Percentiles rank a stretch among this genome's conserved stretches.
Conservation (phyloP, 2,329 filamentous ascomycete genomes). For the Diaporthe batatas region DNA sequence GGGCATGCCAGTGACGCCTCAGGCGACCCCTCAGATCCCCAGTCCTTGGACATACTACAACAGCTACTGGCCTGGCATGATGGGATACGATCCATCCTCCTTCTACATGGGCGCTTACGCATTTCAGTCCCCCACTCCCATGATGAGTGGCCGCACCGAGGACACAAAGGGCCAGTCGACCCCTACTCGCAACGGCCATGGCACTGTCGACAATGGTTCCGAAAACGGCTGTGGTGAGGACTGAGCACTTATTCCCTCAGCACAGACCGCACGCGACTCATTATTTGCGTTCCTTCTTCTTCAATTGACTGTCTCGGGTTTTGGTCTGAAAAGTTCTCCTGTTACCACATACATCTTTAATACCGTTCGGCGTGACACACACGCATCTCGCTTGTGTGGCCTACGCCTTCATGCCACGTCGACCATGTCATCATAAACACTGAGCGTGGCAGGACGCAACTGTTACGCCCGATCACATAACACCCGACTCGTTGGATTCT, state of each 20-base stretch:
- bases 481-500: slow-evolving; percentile 13
- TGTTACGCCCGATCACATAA: slow-evolving; percentile 5
- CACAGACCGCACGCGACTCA: background rate
- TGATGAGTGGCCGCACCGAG: slow-evolving; percentile 22
- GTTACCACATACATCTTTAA: slow-evolving; percentile 34
- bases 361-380: slow-evolving; percentile 15
- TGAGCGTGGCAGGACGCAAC: background rate
- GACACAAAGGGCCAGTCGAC: slow-evolving; percentile 10
- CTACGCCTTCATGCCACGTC: background rate
- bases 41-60: slow-evolving; percentile 41
- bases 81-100: slow-evolving; percentile 32
- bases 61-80: slow-evolving; percentile 37
- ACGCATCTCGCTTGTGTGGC: background rate
- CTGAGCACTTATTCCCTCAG: background rate
- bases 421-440: background rate
- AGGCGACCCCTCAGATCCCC: slow-evolving; percentile 33
- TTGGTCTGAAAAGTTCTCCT: slow-evolving; percentile 16
- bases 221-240: background rate
- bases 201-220: background rate
- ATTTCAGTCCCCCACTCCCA: slow-evolving; percentile 34
- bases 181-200: slow-evolving; percentile 34
- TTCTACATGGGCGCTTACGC: slow-evolving; percentile 34
- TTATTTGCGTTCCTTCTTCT: background rate
- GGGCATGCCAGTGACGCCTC: slow-evolving; percentile 36
- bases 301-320: slow-evolving; percentile 22